Evolutionary conservation across 306 rosid species (phyloP).

Genomic region (Trifolium pratense): DNA sequence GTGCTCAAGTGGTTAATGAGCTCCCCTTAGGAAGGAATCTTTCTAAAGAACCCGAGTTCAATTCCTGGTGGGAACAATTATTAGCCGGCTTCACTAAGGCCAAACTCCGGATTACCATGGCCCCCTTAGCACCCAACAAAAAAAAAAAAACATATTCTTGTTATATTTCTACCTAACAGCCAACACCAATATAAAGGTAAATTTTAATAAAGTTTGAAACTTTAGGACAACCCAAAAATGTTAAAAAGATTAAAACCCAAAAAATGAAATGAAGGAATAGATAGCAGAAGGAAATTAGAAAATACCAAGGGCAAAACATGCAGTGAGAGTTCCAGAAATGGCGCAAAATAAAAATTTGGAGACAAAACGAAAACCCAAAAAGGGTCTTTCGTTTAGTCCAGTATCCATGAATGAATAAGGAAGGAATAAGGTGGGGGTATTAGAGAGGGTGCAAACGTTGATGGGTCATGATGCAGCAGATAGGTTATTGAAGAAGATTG

Average conservation of each 20-base stretch:
- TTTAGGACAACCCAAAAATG: constrained; percentile 12
- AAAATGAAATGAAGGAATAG: neutral
- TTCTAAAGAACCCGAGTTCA: too few species aligned
- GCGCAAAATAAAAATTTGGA: constrained; percentile 48
- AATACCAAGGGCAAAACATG: constrained; percentile 54
- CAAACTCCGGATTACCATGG: too few species aligned
- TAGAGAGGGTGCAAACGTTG: constrained; percentile 15
- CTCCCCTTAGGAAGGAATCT: too few species aligned
- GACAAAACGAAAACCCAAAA: constrained; percentile 39
- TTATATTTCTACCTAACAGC: constrained; percentile 17
- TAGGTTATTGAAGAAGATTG: neutral
- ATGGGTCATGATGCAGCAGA: constrained; percentile 5
- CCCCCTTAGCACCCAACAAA: too few species aligned
- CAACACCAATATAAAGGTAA: neutral
- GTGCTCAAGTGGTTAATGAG: too few species aligned
- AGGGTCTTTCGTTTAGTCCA: constrained; percentile 36
- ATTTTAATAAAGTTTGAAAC: constrained; percentile 18
- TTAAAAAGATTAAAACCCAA: constrained; percentile 13
- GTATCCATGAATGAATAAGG: constrained; percentile 49
- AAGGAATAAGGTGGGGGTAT: constrained; percentile 13
- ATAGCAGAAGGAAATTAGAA: neutral
- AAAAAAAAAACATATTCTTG: neutral
- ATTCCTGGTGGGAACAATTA: too few species aligned
- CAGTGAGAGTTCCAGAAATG: constrained; percentile 50
- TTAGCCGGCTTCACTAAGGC: too few species aligned